phyloP scores from a whole-genome alignment of 78 protist genomes.

The Dictyostelium intermedium region DNA sequence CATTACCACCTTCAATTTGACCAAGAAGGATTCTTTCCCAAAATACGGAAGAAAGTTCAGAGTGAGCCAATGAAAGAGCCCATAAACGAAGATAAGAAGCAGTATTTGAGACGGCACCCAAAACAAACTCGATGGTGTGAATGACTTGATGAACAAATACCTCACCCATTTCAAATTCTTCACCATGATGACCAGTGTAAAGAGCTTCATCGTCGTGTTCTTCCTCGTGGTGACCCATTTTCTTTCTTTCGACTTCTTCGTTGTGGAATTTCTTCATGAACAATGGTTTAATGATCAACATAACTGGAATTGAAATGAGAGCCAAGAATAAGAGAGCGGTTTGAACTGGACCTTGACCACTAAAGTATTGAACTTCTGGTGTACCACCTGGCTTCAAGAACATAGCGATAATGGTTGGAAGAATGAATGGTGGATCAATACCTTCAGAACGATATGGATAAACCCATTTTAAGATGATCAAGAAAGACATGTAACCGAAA shows the following conservation, averaged over 20 bases:
- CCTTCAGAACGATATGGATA: background rate
- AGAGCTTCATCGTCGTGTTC: constrained; percentile 67
- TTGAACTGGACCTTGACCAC: constrained; percentile 88
- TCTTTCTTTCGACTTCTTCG: background rate
- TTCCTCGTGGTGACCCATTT: constrained; percentile 34
- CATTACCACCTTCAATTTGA: constrained; percentile 42
- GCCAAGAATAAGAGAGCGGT: constrained; percentile 82
- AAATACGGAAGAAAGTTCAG: constrained; percentile 86
- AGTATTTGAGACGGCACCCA: constrained; percentile 99
- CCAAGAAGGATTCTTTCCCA: constrained; percentile 70
- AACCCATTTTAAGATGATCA: constrained; percentile 84
- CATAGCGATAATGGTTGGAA: constrained; percentile 79
- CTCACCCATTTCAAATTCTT: constrained; percentile 94
- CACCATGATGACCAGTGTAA: constrained; percentile 65
- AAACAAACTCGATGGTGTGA: constrained; percentile 99
- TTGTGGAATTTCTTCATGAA: constrained; percentile 55
- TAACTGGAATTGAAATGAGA: constrained; percentile 90
- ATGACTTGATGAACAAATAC: constrained; percentile 93
- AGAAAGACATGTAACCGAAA: constrained; percentile 94
- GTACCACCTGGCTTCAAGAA: constrained; percentile 59
- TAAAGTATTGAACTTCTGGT: background rate
- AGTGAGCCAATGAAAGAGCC: constrained; percentile 99
- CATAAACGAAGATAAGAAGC: constrained; percentile 99
- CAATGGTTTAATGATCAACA: constrained; percentile 94
- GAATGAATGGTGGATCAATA: constrained; percentile 57